Conservation (phyloP, 2,329 filamentous ascomycete species). For the Diaporthe ilicicola region DNA sequence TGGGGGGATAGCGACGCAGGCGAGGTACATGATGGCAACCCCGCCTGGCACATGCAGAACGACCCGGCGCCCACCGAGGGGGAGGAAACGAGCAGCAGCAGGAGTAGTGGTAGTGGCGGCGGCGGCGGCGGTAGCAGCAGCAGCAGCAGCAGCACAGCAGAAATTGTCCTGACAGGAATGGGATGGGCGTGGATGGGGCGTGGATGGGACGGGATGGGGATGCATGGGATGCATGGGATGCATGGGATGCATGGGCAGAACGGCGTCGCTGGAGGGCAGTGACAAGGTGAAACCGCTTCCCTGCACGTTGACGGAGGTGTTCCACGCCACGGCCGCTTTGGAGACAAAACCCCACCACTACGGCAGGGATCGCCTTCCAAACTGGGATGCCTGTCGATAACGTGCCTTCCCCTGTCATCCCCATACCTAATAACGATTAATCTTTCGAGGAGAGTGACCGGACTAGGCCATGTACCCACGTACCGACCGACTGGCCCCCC, state of each 20-base stretch:
- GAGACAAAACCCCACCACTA: constrained; percentile 10
- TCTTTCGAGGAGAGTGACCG: not conserved
- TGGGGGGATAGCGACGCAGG: constrained; percentile 24
- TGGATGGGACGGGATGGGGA: not conserved
- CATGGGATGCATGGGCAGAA: not conserved
- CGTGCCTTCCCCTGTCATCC: constrained; percentile 12
- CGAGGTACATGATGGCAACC: constrained; percentile 24
- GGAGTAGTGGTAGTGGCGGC: too few species aligned
- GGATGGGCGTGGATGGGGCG: too few species aligned
- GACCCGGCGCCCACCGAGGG: not conserved
- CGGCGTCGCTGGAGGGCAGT: not conserved
- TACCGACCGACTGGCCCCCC: constrained; percentile 6
- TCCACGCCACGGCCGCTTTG: constrained; percentile 17
- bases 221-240: not conserved
- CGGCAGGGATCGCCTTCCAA: constrained; percentile 12
- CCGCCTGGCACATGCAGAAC: constrained; percentile 10
- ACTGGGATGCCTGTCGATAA: constrained; percentile 15
- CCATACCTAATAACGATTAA: constrained; percentile 13
- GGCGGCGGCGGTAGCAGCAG: too few species aligned
- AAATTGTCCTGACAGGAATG: too few species aligned
- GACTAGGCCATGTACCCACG: not conserved
- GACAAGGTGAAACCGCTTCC: constrained; percentile 24
- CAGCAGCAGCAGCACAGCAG: too few species aligned
- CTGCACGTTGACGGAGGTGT: constrained; percentile 23
- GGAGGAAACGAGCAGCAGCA: constrained; percentile 3